Conservation (phyloP, 345 rosid species). For the Pistacia integerrima region DNA sequence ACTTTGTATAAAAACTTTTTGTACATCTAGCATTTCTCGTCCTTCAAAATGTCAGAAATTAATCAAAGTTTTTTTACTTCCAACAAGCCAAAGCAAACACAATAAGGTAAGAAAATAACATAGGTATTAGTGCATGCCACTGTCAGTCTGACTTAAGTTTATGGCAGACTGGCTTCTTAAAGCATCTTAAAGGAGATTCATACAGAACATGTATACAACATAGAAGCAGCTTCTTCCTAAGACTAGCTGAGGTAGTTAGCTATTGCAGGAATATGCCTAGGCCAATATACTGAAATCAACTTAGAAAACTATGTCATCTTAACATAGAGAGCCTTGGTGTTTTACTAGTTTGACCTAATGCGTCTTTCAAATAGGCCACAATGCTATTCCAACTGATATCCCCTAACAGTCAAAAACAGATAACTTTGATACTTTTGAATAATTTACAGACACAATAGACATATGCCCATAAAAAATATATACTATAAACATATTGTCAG, state of each 20-base stretch:
- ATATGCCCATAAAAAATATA: no score
- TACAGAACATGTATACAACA: background rate
- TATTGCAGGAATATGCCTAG: background rate
- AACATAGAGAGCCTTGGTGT: background rate
- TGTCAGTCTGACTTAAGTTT: background rate
- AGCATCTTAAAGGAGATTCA: background rate
- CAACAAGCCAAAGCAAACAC: background rate
- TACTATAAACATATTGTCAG: background rate
- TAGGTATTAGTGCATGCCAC: background rate
- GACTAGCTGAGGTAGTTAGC: background rate
- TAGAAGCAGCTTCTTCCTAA: background rate
- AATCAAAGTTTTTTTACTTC: background rate
- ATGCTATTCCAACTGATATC: background rate
- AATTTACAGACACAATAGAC: no score
- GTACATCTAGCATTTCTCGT: background rate
- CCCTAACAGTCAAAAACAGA: no score
- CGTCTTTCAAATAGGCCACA: background rate
- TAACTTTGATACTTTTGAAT: no score
- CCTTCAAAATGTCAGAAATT: background rate
- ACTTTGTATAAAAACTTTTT: no score
- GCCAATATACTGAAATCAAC: background rate
- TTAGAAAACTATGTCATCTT: background rate
- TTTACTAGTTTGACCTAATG: background rate
- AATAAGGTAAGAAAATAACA: slow-evolving; percentile 11
- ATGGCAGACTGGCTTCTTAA: background rate